phyloP scores from a whole-genome alignment of 805 yeast genomes.

The Candida sithepensis region DNA sequence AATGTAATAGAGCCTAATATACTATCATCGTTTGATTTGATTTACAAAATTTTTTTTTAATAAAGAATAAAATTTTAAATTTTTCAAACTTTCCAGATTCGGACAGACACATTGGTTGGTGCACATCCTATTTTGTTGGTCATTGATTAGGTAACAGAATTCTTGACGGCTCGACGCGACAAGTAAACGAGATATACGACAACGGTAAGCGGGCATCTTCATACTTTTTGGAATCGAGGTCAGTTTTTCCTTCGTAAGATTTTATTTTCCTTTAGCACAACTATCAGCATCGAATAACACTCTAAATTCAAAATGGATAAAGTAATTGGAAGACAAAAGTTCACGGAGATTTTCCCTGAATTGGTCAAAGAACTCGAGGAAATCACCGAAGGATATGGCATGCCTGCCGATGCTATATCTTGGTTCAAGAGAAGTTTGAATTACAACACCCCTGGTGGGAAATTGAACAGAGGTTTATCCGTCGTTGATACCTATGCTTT shows the following conservation, averaged over 20 bases:
- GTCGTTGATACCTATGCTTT: slow-evolving; percentile 90
- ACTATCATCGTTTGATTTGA: not conserved
- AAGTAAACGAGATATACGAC: not conserved
- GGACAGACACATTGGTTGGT: not conserved
- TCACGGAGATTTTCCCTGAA: slow-evolving; percentile 66
- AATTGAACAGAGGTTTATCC: slow-evolving; percentile 91
- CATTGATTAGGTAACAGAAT: too few species aligned
- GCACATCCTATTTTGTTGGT: not conserved
- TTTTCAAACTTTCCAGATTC: not conserved
- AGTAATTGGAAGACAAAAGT: slow-evolving; percentile 46
- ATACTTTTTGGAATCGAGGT: not conserved
- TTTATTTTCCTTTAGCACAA: not conserved
- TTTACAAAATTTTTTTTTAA: not conserved
- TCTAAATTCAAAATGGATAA: slow-evolving; percentile 32
- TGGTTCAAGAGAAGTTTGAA: slow-evolving; percentile 76
- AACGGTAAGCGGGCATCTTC: not conserved
- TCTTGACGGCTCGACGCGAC: too few species aligned
- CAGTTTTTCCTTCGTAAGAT: too few species aligned
- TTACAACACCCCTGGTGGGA: slow-evolving; percentile 95
- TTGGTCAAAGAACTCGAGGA: slow-evolving; percentile 72
- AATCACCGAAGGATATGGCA: slow-evolving; percentile 62
- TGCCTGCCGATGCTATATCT: slow-evolving; percentile 79
- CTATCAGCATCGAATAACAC: too few species aligned
- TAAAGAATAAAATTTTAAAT: slow-evolving; percentile 1
- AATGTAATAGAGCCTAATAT: not conserved